These are phyloP conservation scores for Clavispora asparagi DNA, from an alignment of 805 yeast genomes.

Conservation along the genomic window DNA sequence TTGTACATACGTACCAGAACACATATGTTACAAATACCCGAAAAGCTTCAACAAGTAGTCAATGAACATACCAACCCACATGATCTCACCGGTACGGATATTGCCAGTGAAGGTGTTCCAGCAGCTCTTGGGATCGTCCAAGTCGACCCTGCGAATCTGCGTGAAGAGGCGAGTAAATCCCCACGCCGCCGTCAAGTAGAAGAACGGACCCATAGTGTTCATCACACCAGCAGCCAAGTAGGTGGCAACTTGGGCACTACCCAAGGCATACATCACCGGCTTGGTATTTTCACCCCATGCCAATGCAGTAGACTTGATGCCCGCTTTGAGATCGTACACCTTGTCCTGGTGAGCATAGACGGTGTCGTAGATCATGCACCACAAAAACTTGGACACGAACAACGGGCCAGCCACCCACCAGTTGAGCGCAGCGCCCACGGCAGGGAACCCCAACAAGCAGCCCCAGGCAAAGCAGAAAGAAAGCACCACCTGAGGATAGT, in stretches of 20 bases:
- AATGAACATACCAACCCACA: constrained; percentile 59
- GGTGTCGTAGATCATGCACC: constrained; percentile 97
- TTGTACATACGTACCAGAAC: too few relatives aligned
- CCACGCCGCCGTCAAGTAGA: constrained; percentile 55
- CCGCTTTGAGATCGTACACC: constrained; percentile 78
- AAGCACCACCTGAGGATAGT: constrained; percentile 85
- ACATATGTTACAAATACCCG: constrained; percentile 34
- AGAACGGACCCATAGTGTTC: constrained; percentile 85
- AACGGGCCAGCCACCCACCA: constrained; percentile 73
- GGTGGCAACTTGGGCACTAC: constrained; percentile 62
- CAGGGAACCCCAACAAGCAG: constrained; percentile 89
- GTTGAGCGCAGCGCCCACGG: constrained; percentile 79
- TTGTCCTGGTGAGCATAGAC: constrained; percentile 98
- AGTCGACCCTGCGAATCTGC: constrained; percentile 69
- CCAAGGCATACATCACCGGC: constrained; percentile 57
- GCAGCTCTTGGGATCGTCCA: constrained; percentile 76
- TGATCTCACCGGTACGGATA: constrained; percentile 66
- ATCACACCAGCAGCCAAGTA: constrained; percentile 64
- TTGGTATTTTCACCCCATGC: constrained; percentile 87
- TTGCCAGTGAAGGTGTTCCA: constrained; percentile 77
- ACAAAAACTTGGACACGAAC: constrained; percentile 68
- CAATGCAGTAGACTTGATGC: constrained; percentile 91
- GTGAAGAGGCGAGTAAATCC: constrained; percentile 65
- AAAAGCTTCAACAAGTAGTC: constrained; percentile 54
- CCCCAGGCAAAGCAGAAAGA: constrained; percentile 93